Conservation (phyloP, 192 early-diverging fungal species). For the Backusella tarrabulga region DNA sequence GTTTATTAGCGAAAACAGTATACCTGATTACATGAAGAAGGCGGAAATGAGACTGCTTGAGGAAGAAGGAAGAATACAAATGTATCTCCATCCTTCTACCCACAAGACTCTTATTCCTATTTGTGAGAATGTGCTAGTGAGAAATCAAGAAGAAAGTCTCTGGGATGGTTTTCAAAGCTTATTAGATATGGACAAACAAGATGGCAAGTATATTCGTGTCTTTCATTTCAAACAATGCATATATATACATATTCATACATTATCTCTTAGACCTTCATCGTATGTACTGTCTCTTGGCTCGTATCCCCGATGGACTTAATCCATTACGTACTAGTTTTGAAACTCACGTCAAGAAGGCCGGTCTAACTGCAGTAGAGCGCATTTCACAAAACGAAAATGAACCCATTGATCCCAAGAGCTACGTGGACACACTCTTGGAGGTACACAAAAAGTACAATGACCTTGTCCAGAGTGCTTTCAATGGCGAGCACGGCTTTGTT, state of each 20-base stretch:
- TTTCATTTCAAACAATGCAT: background rate
- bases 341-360: slow-evolving; percentile 74
- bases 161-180: slow-evolving; percentile 90
- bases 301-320: slow-evolving; percentile 82
- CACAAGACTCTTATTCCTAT: slow-evolving; percentile 74
- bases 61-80: slow-evolving; percentile 87
- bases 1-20: slow-evolving; percentile 86
- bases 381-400: slow-evolving; percentile 19
- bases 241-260: background rate
- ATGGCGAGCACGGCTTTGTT: slow-evolving; percentile 82
- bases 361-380: slow-evolving; percentile 75
- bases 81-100: slow-evolving; percentile 85
- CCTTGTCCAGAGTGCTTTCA: slow-evolving; percentile 77
- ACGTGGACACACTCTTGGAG: slow-evolving; percentile 82
- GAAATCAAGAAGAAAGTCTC: slow-evolving; percentile 77
- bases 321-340: slow-evolving; percentile 77
- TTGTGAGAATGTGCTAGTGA: slow-evolving; percentile 86
- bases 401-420: slow-evolving; percentile 70
- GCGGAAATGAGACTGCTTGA: slow-evolving; percentile 69
- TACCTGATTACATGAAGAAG: slow-evolving; percentile 96
- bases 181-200: slow-evolving; percentile 83
- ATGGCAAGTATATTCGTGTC: slow-evolving; percentile 34
- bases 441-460: slow-evolving; percentile 87
- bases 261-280: slow-evolving; percentile 59
- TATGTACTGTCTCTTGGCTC: slow-evolving; percentile 68